Base-by-base conservation (phyloP, 1,284 basidiomycete genomes). In the Pisolithus thermaeus region DNA sequence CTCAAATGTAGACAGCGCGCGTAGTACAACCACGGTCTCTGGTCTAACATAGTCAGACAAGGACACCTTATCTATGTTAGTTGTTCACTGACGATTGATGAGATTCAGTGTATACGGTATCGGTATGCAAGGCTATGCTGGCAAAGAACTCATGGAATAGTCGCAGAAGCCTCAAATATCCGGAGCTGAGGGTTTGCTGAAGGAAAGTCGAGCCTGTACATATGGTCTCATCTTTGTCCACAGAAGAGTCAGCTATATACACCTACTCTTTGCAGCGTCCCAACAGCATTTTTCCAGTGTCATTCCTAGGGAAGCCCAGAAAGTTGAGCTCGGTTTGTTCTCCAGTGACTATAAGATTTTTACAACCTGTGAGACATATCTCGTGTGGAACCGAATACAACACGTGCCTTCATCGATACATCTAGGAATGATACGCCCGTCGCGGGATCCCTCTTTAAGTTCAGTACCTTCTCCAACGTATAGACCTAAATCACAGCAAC, bases 71-170 rank as follows among this genome's bases (percentile, higher is more conserved):
- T 35, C 28, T 4, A 22, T 46, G 22, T 48, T 30, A 55, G 25
- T 5, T 42, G n/a, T 45, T 46, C 30, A 59, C 68, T 47, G 50
- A 90, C 91, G 90, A 94, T 70, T 97, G 95, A 48, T 88, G 79
- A 6, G 79, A 76, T 46, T 83, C 78, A 0, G 83, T 86, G 66
- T 98, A 98, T 4, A 90, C 74, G 0, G 95, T 96, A 65, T 97
- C 94, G 0, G 95, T 97, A 61, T 97, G 90, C 4, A 97, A 86
- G 1, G 92, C 83, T 46, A 97, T 94, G 67, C 94, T 94, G 18
- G 88, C 84, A 65, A 98, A 97, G 69, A 98, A 96, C 39, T 94
- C 92, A 51, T 98, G 94, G 68, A 98, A 94, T 11, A 97, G 76
- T 12, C 96, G 81, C 7, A 98, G 67, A 3, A 98, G 73, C 47